A percentile compares a stretch with the other conserved stretches of the same genome.
phyloP scores from a whole-genome alignment of 805 yeast genomes.

The Ogataea angusta region DNA sequence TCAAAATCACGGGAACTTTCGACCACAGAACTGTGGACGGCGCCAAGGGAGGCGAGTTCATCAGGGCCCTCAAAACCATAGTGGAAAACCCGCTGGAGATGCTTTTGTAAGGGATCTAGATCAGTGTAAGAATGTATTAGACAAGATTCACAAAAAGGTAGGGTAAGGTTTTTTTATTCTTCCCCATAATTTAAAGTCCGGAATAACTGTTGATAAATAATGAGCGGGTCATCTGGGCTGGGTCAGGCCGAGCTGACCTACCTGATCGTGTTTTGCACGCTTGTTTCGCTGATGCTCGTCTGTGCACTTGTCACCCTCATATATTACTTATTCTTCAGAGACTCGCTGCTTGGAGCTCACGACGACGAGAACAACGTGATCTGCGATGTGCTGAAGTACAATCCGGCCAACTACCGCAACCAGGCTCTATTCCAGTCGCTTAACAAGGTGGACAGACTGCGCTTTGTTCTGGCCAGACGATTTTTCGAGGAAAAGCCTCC shows the following conservation, averaged over 20 bases:
- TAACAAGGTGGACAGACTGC: slow-evolving; percentile 21
- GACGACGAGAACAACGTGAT: slow-evolving; percentile 21
- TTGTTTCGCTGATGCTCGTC: slow-evolving; percentile 25
- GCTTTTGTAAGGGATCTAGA: slow-evolving; percentile 51
- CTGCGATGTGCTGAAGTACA: slow-evolving; percentile 25
- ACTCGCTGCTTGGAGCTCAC: slow-evolving; percentile 10
- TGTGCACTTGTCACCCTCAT: slow-evolving; percentile 24
- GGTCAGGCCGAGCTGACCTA: slow-evolving; percentile 25
- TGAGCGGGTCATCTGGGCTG: slow-evolving; percentile 10
- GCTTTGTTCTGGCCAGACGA: slow-evolving; percentile 24
- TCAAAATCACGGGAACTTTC: slow-evolving; percentile 92
- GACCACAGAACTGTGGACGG: slow-evolving; percentile 98
- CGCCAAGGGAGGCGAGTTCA: slow-evolving; percentile 96
- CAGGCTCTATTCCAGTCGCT: slow-evolving; percentile 22
- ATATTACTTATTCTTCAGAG: slow-evolving; percentile 28
- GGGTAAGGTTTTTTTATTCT: no score
- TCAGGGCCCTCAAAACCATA: slow-evolving; percentile 85
- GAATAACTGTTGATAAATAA: background rate
- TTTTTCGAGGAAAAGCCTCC: slow-evolving; percentile 28
- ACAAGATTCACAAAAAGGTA: background rate
- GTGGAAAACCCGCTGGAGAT: slow-evolving; percentile 96
- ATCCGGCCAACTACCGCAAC: slow-evolving; percentile 17
- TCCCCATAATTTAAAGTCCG: slow-evolving; percentile 2
- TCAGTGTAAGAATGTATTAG: slow-evolving; percentile 9
- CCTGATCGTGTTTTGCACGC: slow-evolving; percentile 26